Evolutionary conservation across 2,329 filamentous ascomycete genomes (phyloP), one percentile per base, ranked within the genome.

Genomic region (Plectosphaerella plurivora): DNA sequence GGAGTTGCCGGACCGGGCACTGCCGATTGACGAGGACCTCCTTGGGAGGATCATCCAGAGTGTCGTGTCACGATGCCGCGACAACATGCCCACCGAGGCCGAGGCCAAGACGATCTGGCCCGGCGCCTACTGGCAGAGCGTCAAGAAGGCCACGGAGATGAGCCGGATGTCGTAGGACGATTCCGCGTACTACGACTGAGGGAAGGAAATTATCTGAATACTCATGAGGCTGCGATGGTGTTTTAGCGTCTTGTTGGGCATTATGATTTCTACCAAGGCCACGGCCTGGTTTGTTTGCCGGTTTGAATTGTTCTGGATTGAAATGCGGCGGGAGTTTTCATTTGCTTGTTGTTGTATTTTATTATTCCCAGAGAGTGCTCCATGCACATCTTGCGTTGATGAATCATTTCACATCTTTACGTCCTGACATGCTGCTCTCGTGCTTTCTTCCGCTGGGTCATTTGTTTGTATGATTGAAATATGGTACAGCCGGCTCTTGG

Each of bases 1-100:
- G 35, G 82, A 85, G 62, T 70, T 79, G 8, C 70, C 73, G 45
- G 78, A 79, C 14, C 74, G 74, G 55, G 73, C 79, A 11, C 66
- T 86, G 15, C 82, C 83, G 4, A 77, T 87, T 50, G 81, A 81
- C 16, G 81, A 86, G 63, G 83, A 86, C 59, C 68, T 86, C 49
- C 73, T 87, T 28, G 76, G 76, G 33, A 71, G 82, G 45, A 83
- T 87, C 58, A 78, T 87, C 53, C 78, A 84, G 67, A 85, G 80
- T 61, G 82, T 86, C 18, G 81, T 83, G 15, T 69, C 74, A 16
- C 75, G 82, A 52, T 84, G 82, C 55, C 74, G 77, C 48, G 80
- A 84, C 58, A 70, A 77, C 20, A 76, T 81, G 69, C 82, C 83
- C 1, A 79, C 75, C 2, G 83, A 86, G 44, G 73, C 73, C 0